Conservation (phyloP, 768 basidiomycete species). For the Lentinula lateritia region DNA sequence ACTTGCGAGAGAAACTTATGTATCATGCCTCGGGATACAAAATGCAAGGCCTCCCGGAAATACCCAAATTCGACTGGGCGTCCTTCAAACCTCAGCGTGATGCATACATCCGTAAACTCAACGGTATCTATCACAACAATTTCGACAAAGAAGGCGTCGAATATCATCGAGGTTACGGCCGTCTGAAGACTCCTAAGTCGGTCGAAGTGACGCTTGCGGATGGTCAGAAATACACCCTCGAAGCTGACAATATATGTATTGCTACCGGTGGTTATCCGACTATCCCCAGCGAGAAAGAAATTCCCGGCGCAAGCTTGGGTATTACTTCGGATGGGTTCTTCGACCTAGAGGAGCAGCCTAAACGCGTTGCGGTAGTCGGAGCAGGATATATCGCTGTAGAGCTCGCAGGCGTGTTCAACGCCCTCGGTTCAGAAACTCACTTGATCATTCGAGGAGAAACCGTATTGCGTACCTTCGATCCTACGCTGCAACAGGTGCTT, state of each 20-base stretch:
- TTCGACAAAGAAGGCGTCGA: conserved; percentile 85
- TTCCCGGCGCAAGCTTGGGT: conserved; percentile 88
- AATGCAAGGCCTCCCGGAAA: conserved; percentile 48
- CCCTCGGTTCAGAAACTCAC: conserved; percentile 89
- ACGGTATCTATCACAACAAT: conserved; percentile 89
- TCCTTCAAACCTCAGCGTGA: conserved; percentile 92
- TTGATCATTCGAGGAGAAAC: conserved; percentile 86
- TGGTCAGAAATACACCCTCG: conserved; percentile 64
- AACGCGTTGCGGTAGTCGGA: conserved; percentile 89
- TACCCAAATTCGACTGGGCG: conserved; percentile 80
- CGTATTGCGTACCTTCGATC: conserved; percentile 92
- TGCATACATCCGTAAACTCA: conserved; percentile 86
- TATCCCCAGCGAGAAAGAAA: conserved; percentile 67
- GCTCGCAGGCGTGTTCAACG: conserved; percentile 89
- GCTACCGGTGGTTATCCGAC: conserved; percentile 86
- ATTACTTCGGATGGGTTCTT: conserved; percentile 97
- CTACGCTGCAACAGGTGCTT: conserved; percentile 74
- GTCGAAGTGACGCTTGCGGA: conserved; percentile 71
- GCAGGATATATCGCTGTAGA: conserved; percentile 99
- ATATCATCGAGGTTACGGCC: conserved; percentile 73
- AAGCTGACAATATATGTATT: conserved; percentile 74
- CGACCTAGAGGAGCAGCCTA: conserved; percentile 83
- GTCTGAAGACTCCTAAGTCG: conserved; percentile 60
- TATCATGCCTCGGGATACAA: conserved; percentile 73
- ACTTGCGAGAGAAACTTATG: conserved; percentile 78